Percentiles rank a stretch among this genome's conserved stretches.
These are phyloP conservation scores for Hsuehochloa calcarea DNA, from an alignment of 176 grass and related monocot species.

Conservation along the genomic window DNA sequence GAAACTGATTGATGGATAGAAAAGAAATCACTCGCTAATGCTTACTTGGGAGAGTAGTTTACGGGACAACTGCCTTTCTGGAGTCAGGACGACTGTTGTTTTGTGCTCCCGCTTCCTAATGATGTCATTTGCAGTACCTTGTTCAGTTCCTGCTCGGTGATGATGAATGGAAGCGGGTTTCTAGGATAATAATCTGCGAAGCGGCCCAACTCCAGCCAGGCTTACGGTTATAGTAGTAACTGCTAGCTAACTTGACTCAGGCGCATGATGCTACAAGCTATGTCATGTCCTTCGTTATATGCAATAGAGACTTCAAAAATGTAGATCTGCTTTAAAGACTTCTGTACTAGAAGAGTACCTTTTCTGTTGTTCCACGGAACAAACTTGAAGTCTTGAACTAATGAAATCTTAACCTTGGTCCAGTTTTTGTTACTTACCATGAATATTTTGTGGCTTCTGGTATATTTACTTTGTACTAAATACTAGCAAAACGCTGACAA, in stretches of 20 bases:
- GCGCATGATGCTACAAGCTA: slow-evolving; percentile 21
- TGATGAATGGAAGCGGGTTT: slow-evolving; percentile 16
- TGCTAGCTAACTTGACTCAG: slow-evolving; percentile 43
- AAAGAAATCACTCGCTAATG: slow-evolving; percentile 26
- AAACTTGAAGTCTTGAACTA: slow-evolving; percentile 7
- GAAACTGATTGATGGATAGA: slow-evolving; percentile 55
- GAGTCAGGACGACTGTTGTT: slow-evolving; percentile 40
- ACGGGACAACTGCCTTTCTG: slow-evolving; percentile 36
- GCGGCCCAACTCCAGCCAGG: slow-evolving; percentile 24
- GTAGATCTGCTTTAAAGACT: slow-evolving; percentile 33
- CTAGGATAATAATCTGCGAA: slow-evolving; percentile 32
- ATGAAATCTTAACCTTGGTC: slow-evolving; percentile 8
- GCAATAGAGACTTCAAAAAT: slow-evolving; percentile 22
- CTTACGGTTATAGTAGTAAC: slow-evolving; percentile 50
- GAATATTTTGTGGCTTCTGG: not conserved
- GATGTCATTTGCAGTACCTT: slow-evolving; percentile 41
- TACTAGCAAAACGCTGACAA: not conserved
- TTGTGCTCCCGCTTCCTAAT: slow-evolving; percentile 21
- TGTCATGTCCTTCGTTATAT: slow-evolving; percentile 23
- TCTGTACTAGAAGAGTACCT: slow-evolving; percentile 25
- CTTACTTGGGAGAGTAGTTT: slow-evolving; percentile 41
- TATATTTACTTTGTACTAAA: not conserved
- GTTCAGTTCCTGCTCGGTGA: slow-evolving; percentile 16
- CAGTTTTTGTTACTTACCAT: not conserved
- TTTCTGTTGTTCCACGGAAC: slow-evolving; percentile 24